phyloP scores from a whole-genome alignment of 345 rosid genomes.

The Camelina neglecta region DNA sequence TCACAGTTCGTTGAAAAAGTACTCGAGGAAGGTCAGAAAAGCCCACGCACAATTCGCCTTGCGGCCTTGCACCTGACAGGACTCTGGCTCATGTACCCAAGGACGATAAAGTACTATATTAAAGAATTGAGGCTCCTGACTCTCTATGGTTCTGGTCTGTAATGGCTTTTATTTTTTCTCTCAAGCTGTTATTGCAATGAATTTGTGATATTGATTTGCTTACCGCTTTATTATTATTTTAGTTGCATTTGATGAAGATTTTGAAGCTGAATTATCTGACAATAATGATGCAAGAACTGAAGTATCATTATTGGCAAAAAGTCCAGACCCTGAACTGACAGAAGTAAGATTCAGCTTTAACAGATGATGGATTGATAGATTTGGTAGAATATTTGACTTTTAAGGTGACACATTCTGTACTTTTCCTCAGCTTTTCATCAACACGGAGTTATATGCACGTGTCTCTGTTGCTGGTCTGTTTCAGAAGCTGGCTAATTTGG shows the following conservation, averaged over 20 bases:
- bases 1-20: constrained; percentile 82
- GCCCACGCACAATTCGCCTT: constrained; percentile 98
- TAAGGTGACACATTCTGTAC: constrained; percentile 25
- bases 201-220: constrained; percentile 21
- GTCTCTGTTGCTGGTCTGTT: constrained; percentile 88
- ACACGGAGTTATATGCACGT: constrained; percentile 93
- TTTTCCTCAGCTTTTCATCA: constrained; percentile 70
- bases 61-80: constrained; percentile 94
- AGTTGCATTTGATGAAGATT: constrained; percentile 99
- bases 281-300: constrained; percentile 82
- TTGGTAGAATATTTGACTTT: constrained; percentile 16
- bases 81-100: constrained; percentile 78
- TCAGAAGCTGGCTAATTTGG: constrained; percentile 71
- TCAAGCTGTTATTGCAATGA: not conserved
- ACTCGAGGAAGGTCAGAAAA: constrained; percentile 88
- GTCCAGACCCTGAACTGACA: constrained; percentile 77
- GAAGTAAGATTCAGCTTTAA: constrained; percentile 59
- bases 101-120: constrained; percentile 69
- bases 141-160: constrained; percentile 90
- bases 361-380: constrained; percentile 18
- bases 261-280: constrained; percentile 88
- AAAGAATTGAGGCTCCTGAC: constrained; percentile 87
- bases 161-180: constrained; percentile 16
- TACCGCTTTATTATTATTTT: constrained; percentile 19
- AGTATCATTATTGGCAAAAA: constrained; percentile 71